Conservation (phyloP, 345 rosid genomes). For the Brassica rapa region DNA sequence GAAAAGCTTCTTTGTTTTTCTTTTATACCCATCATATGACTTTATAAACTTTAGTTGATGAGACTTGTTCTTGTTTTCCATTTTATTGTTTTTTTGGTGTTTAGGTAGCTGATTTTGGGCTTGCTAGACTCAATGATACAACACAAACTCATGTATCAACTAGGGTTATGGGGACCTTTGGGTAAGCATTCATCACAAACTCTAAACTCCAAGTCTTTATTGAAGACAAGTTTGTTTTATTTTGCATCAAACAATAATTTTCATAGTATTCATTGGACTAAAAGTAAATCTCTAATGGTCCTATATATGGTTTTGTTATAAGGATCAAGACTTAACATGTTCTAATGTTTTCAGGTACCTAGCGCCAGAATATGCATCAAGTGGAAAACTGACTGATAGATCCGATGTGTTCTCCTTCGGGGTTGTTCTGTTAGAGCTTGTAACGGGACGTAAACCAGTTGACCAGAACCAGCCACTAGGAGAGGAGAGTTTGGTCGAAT, state of each 20-base stretch:
- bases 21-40: neutral
- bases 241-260: neutral
- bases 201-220: constrained; percentile 13
- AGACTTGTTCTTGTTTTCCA: neutral
- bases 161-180: constrained; percentile 97
- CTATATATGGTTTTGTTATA: constrained; percentile 43
- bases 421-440: constrained; percentile 87
- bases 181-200: constrained; percentile 48
- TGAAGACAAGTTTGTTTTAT: neutral
- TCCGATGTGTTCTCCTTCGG: constrained; percentile 96
- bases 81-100: neutral
- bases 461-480: constrained; percentile 83
- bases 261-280: neutral
- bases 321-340: constrained; percentile 4
- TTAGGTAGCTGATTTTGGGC: constrained; percentile 98
- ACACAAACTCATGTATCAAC: constrained; percentile 90
- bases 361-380: constrained; percentile 68
- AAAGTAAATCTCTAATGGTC: constrained; percentile 36
- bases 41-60: neutral
- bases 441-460: constrained; percentile 89
- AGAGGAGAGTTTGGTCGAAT: constrained; percentile 95
- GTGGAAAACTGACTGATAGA: constrained; percentile 91
- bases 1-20: neutral
- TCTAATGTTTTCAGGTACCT: constrained; percentile 19
- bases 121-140: constrained; percentile 84